Evolutionary conservation across 2,329 filamentous ascomycete species (phyloP).

Genomic region (Didymellaceae sp.): DNA sequence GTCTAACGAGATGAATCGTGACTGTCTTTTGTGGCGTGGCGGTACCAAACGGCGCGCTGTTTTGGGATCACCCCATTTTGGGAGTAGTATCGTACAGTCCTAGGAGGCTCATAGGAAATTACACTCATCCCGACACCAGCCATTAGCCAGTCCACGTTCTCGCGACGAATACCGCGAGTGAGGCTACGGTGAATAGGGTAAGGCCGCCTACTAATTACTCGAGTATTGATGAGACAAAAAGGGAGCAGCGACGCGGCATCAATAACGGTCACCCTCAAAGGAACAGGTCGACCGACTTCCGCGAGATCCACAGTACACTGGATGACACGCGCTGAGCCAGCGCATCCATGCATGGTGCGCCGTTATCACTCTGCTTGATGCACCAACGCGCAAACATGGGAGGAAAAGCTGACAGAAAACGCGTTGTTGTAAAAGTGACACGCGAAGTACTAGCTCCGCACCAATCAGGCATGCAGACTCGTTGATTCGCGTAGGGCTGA

Average conservation of each 20-base stretch:
- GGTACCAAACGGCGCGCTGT: constrained; percentile 36
- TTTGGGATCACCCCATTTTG: constrained; percentile 30
- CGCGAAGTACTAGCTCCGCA: constrained; percentile 10
- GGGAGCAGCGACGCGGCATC: constrained; percentile 16
- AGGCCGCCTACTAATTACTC: constrained; percentile 20
- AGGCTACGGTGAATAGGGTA: constrained; percentile 22
- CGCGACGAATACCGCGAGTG: constrained; percentile 10
- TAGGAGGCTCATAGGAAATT: constrained; percentile 37
- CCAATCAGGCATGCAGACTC: constrained; percentile 11
- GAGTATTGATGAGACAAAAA: constrained; percentile 25
- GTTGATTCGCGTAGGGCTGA: constrained; percentile 17
- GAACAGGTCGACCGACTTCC: neutral
- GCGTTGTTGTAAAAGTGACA: constrained; percentile 15
- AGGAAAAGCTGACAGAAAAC: constrained; percentile 6
- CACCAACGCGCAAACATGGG: constrained; percentile 10
- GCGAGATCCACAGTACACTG: constrained; percentile 6
- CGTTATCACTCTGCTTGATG: constrained; percentile 7
- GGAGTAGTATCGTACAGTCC: constrained; percentile 27
- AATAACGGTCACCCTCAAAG: constrained; percentile 11
- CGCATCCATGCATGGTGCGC: constrained; percentile 17
- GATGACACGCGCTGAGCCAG: constrained; percentile 14
- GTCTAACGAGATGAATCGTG: constrained; percentile 24
- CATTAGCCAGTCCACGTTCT: constrained; percentile 24
- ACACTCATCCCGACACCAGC: constrained; percentile 26
- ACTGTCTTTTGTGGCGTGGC: constrained; percentile 23